Percentiles rank a stretch among this genome's conserved stretches.
Evolutionary conservation across 2,329 filamentous ascomycete genomes (phyloP).

Genomic region (Fusarium euwallaceae): DNA sequence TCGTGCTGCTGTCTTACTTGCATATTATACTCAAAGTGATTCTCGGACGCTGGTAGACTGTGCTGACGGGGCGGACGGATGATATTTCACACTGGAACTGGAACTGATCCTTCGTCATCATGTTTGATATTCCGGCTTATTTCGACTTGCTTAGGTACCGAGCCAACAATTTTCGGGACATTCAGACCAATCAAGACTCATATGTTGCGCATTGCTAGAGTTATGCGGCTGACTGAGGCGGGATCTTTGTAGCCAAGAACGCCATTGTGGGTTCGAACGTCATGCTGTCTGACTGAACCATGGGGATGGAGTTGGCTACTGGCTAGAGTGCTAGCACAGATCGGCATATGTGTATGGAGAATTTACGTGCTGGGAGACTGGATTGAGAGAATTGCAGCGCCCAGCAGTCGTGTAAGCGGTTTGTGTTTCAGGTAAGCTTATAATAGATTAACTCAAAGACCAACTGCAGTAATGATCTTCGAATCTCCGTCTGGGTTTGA

Average conservation of each 20-base stretch:
- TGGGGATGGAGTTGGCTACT: not conserved
- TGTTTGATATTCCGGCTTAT: not conserved
- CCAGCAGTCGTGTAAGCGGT: not conserved
- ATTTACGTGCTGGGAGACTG: not conserved
- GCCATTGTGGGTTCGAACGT: not conserved
- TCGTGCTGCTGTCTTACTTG: not conserved
- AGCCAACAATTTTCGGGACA: not conserved
- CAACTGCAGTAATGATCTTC: not conserved
- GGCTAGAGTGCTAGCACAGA: not conserved
- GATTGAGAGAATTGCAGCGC: not conserved
- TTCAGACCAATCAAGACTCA: not conserved
- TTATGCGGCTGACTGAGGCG: not conserved
- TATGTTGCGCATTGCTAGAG: not conserved
- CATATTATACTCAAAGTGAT: not conserved
- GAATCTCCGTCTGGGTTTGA: not conserved
- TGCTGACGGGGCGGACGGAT: not conserved
- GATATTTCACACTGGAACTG: not conserved
- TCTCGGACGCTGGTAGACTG: not conserved
- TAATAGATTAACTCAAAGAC: not conserved
- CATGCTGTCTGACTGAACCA: not conserved
- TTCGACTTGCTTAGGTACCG: not conserved
- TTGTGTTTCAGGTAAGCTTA: slow-evolving; percentile 1
- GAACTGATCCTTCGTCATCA: not conserved
- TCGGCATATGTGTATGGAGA: not conserved
- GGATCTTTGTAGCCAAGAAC: not conserved